A percentile compares a stretch with the other conserved stretches of the same genome.
Conservation (phyloP, 164 flowering plant genomes). For the Umbellularia californica region DNA sequence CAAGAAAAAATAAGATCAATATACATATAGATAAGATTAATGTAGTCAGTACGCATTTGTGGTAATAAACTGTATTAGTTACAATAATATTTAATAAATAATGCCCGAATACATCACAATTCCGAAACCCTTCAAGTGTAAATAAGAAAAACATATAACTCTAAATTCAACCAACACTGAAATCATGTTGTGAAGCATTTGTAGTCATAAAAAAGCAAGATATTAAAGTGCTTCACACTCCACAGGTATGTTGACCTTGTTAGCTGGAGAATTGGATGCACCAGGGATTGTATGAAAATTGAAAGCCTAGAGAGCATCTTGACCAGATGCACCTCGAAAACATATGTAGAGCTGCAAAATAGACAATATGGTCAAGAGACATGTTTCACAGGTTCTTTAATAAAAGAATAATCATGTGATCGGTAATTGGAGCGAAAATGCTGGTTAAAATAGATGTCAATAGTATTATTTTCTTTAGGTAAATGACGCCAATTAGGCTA, state of each 20-base stretch:
- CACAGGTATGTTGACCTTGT: no score
- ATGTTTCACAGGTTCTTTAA: background rate
- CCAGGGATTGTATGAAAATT: no score
- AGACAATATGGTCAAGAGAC: background rate
- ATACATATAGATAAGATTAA: conserved; percentile 76
- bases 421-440: background rate
- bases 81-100: background rate
- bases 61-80: conserved; percentile 48
- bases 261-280: no score
- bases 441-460: no score
- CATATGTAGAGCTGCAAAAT: background rate
- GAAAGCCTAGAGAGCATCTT: background rate
- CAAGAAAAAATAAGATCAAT: conserved; percentile 15
- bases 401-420: background rate
- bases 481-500: no score
- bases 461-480: no score
- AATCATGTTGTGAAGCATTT: no score
- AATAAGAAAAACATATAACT: no score
- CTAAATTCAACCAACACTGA: background rate
- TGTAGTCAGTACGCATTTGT: conserved; percentile 59
- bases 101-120: no score
- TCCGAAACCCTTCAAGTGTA: no score
- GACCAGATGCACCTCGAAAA: background rate
- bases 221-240: background rate
- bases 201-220: no score